Base-by-base conservation (phyloP, 176 grass and related monocot species). In the Tillandsia fasciculata region DNA sequence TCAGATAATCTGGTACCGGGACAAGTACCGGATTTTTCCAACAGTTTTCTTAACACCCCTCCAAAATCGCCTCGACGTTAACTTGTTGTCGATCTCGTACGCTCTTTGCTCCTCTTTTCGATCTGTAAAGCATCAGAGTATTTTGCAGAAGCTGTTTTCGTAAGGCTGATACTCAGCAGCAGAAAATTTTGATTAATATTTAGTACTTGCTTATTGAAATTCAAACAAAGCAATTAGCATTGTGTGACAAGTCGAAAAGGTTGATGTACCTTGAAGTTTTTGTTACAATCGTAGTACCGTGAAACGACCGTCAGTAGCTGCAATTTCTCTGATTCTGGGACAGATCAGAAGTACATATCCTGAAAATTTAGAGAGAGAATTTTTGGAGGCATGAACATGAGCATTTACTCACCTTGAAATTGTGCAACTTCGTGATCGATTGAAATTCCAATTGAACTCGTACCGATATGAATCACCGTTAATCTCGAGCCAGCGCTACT, bases 281-380 rank as follows among this genome's bases (percentile, higher is more conserved):
- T 66, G 14, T 18, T 61, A 15, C 9, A 18, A 54, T 75, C 73
- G 22, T 66, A 75, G n/a, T 75, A 53, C 12, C 73, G 63, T 66
- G 73, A 66, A 65, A 75, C 73, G 66, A 75, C 51, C 49, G 66
- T 47, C 23, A 75, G 63, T 28, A 66, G 73, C 63, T 9, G 73
- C 27, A 66, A 50, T 51, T 54, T 66, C 64, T 75, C 61, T 3
- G 63, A 75, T 51, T 52, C 63, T 75, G 63, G 53, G 54, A 53
- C 8, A 18, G 12, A 51, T n/a, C n/a, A 64, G 10, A 14, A 47
- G 64, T n/a, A 9, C 11, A 53, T 65, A 22, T 29, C 29, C 24
- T 26, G 56, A 63, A 11, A 63, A 73, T 11, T 50, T 12, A 49
- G 49, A 50, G 26, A 9, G 10, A 52, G 1, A 33, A 9, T 48